phyloP scores from a whole-genome alignment of 75 land plant genomes.

The Larix kaempferi region DNA sequence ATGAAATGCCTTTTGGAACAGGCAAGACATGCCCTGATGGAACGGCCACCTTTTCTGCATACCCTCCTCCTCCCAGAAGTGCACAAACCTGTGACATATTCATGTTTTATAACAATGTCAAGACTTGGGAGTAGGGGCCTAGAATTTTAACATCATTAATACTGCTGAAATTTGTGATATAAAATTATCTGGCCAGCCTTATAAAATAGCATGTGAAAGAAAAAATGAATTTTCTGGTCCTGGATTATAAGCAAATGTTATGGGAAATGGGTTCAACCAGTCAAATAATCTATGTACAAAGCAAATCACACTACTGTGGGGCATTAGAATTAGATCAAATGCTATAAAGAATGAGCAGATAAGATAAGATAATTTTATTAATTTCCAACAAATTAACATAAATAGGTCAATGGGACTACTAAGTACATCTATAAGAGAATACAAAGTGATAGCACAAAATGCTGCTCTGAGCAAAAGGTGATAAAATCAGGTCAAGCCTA shows the following conservation, averaged over 20 bases:
- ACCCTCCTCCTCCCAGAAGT: conserved; percentile 88
- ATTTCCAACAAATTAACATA: no score
- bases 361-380: no score
- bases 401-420: no score
- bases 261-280: neutral
- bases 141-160: neutral
- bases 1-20: conserved; percentile 69
- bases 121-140: neutral
- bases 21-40: conserved; percentile 83
- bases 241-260: neutral
- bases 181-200: neutral
- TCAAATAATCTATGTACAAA: neutral
- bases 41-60: conserved; percentile 95
- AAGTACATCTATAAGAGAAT: no score
- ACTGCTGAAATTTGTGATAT: neutral
- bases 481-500: no score
- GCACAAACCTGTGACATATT: conserved; percentile 76
- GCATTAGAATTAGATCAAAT: neutral
- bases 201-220: neutral
- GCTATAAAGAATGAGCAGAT: neutral
- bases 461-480: no score
- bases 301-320: neutral
- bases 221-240: no score
- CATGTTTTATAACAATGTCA: neutral
- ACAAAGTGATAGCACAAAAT: no score